These are phyloP conservation scores for Solanum tarapatanum DNA, from an alignment of 257 asterid species.

Conservation along the genomic window DNA sequence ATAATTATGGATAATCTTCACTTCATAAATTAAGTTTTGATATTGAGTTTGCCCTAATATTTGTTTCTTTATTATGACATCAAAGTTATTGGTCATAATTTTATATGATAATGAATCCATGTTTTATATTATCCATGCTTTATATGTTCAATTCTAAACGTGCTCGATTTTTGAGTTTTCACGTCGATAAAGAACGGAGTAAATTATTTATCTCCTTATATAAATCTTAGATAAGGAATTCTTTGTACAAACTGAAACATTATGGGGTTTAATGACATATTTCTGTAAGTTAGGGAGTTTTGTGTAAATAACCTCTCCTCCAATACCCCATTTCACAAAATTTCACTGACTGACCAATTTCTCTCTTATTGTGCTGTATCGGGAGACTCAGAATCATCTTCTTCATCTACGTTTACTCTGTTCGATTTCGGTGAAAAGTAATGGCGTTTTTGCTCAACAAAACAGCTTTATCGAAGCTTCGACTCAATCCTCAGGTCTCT, in stretches of 20 bases:
- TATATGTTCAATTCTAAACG: background rate
- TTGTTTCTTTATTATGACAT: background rate
- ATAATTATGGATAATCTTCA: background rate
- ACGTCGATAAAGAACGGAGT: no score
- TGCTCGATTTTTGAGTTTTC: background rate
- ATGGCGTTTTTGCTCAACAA: constrained; percentile 53
- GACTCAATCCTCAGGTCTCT: constrained; percentile 37
- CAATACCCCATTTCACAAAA: background rate
- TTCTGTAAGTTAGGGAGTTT: background rate
- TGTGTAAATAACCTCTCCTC: background rate
- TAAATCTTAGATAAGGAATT: background rate
- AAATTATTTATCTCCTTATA: background rate
- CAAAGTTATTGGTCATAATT: background rate
- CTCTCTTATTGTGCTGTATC: background rate
- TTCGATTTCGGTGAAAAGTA: background rate
- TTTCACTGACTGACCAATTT: background rate
- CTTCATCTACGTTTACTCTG: background rate
- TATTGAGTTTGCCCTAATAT: background rate
- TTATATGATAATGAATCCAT: background rate
- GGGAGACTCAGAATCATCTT: background rate
- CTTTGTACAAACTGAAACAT: background rate
- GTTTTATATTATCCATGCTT: background rate
- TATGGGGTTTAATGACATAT: background rate
- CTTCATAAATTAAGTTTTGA: background rate
- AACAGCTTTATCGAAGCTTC: constrained; percentile 38